Percentiles rank a stretch among this genome's conserved stretches.
Conservation (phyloP, 2,329 filamentous ascomycete species). For the Neoascochyta sp. region DNA sequence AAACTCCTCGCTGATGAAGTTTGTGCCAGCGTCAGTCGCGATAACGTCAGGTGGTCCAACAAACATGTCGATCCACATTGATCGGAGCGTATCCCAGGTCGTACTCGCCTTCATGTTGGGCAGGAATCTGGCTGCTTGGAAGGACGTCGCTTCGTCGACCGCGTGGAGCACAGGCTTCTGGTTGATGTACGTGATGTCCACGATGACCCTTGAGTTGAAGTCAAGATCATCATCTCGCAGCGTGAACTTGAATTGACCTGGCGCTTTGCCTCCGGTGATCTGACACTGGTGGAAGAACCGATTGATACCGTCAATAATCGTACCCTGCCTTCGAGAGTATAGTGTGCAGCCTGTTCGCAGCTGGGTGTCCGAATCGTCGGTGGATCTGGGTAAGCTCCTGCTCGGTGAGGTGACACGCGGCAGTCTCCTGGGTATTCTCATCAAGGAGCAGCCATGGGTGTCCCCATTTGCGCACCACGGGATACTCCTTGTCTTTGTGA, state of each 20-base stretch:
- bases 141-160: background rate
- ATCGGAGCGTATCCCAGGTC: constrained; percentile 1
- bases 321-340: background rate
- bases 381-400: background rate
- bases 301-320: background rate
- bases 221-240: background rate
- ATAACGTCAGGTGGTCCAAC: too few species aligned
- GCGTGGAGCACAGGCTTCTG: background rate
- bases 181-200: background rate
- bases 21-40: too few species aligned
- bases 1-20: background rate
- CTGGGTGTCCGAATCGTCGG: background rate
- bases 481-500: too few species aligned
- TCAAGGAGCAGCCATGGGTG: constrained; percentile 2
- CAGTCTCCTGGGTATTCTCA: background rate
- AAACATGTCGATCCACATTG: background rate
- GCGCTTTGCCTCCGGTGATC: background rate
- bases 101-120: background rate
- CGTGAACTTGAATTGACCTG: background rate
- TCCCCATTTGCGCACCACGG: constrained; percentile 3
- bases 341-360: background rate
- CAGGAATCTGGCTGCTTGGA: background rate
- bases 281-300: constrained; percentile 1
- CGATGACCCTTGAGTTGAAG: background rate
- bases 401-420: too few species aligned